Base-by-base conservation (phyloP, 2,329 filamentous ascomycete species). In the Beauveria australis region DNA sequence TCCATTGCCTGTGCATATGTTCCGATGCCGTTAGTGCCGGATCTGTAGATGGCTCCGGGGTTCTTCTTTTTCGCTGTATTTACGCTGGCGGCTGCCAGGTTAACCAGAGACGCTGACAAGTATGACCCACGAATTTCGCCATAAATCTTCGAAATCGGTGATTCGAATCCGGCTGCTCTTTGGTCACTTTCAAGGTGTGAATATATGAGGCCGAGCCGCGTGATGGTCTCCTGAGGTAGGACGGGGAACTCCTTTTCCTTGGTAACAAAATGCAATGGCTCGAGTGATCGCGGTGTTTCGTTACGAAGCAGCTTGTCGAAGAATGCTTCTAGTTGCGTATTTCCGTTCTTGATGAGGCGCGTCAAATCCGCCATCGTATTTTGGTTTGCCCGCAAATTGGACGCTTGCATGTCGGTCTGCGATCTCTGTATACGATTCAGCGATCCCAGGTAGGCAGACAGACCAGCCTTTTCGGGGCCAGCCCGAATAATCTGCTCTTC, bases 341-440 rank as follows among this genome's bases (percentile, higher is more conserved):
- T 92, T 26, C 92, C 94, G 5, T 85, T 84, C 67, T 87, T 89
- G 62, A 97, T 79, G 41, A 99, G 79, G 10, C 86, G 83, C 59
- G 84, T 88, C 59, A 96, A 83, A 63, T 97, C 92, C 49, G 85
- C 78, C 61, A 94, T 89, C 2, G 92, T 92, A 72, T 92, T 88
- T 71, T 97, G 92, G 63, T 97, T 97, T 10, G 92, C 89, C 61
- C 91, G 87, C 56, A 99, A 78, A 67, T 97, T 97, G n/a, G 93
- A 93, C 3, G 89, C 82, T 71, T 89, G 89, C 76, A 99, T 88
- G 64, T 96, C 90, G 63, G 80, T 76, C 60, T 97, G 80, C n/a
- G 92, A 89, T 71, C 89, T 89, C 68, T 89, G 92, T 37, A 96
- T 84, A 47, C 94, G 88, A 75, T 95, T 94, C 66, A 97, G 85